These are phyloP conservation scores for Mycena venus DNA, from an alignment of 768 basidiomycete genomes.

Conservation along the genomic window DNA sequence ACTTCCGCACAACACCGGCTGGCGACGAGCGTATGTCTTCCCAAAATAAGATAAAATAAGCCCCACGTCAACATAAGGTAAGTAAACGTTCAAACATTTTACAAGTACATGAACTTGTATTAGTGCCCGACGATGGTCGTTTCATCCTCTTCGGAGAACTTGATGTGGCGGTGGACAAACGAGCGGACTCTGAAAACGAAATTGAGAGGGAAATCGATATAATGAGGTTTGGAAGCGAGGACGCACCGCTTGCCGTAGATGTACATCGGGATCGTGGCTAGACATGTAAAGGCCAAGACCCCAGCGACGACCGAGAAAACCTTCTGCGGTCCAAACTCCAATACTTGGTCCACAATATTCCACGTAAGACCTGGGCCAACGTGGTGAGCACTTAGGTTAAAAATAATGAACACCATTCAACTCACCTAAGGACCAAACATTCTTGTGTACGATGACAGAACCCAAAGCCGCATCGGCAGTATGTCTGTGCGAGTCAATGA, in stretches of 20 bases:
- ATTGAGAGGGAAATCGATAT: too few relatives aligned
- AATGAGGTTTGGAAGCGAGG: background rate
- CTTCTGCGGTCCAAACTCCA: slow-evolving; percentile 22
- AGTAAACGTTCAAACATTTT: too few relatives aligned
- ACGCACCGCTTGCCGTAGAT: slow-evolving; percentile 21
- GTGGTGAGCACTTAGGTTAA: background rate
- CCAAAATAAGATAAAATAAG: background rate
- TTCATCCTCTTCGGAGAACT: slow-evolving; percentile 27
- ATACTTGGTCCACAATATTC: slow-evolving; percentile 20
- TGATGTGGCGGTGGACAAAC: slow-evolving; percentile 15
- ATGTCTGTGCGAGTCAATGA: slow-evolving; percentile 27
- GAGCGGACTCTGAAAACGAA: background rate
- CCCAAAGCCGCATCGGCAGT: slow-evolving; percentile 27
- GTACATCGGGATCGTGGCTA: slow-evolving; percentile 24
- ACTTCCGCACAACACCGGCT: too few relatives aligned
- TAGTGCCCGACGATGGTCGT: slow-evolving; percentile 15
- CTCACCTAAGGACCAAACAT: slow-evolving; percentile 25
- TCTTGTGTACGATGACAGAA: slow-evolving; percentile 24
- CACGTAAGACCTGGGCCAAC: slow-evolving; percentile 12
- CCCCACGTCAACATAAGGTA: background rate
- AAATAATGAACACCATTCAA: too few relatives aligned
- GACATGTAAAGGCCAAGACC: slow-evolving; percentile 1
- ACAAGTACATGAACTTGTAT: too few relatives aligned
- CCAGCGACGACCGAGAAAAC: slow-evolving; percentile 15
- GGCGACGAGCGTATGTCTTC: too few relatives aligned